Conservation (phyloP, 2,329 filamentous ascomycete species). For the Dactylellina haptotyla region DNA sequence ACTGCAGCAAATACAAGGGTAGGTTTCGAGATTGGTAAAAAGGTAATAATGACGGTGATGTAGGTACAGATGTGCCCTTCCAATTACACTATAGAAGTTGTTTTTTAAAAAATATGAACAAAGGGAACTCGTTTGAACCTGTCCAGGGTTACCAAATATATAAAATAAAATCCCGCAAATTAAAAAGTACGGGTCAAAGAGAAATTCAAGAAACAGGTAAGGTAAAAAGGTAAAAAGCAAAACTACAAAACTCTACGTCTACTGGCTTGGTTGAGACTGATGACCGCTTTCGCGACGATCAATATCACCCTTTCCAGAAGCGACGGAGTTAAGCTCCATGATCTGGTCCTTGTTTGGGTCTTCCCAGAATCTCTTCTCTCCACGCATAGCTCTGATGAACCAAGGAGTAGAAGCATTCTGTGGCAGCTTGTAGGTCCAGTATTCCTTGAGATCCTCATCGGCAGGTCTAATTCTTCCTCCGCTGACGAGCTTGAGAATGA, state of each 20-base stretch:
- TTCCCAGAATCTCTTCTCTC: slow-evolving; percentile 80
- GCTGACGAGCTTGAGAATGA: slow-evolving; percentile 73
- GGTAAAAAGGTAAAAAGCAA: slow-evolving; percentile 2
- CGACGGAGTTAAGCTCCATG: slow-evolving; percentile 50
- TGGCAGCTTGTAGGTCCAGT: slow-evolving; percentile 80
- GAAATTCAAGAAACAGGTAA: neutral
- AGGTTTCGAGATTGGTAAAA: neutral
- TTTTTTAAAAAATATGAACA: slow-evolving; percentile 31
- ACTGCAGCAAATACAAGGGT: neutral
- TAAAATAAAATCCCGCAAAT: slow-evolving; percentile 9
- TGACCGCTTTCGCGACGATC: slow-evolving; percentile 38
- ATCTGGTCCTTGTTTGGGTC: slow-evolving; percentile 55
- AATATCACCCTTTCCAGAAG: slow-evolving; percentile 39
- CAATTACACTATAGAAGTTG: slow-evolving; percentile 5
- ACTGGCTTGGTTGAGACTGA: slow-evolving; percentile 34
- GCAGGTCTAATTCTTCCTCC: slow-evolving; percentile 77
- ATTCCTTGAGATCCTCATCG: slow-evolving; percentile 80
- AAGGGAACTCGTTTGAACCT: slow-evolving; percentile 51
- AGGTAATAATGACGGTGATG: neutral
- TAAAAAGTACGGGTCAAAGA: neutral
- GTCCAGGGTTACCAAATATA: slow-evolving; percentile 27
- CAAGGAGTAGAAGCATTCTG: slow-evolving; percentile 80
- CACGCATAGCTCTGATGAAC: slow-evolving; percentile 71
- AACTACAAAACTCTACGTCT: slow-evolving; percentile 9
- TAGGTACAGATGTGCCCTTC: slow-evolving; percentile 22